Base-by-base conservation (phyloP, 2,329 filamentous ascomycete species). In the Didymella lethalis region DNA sequence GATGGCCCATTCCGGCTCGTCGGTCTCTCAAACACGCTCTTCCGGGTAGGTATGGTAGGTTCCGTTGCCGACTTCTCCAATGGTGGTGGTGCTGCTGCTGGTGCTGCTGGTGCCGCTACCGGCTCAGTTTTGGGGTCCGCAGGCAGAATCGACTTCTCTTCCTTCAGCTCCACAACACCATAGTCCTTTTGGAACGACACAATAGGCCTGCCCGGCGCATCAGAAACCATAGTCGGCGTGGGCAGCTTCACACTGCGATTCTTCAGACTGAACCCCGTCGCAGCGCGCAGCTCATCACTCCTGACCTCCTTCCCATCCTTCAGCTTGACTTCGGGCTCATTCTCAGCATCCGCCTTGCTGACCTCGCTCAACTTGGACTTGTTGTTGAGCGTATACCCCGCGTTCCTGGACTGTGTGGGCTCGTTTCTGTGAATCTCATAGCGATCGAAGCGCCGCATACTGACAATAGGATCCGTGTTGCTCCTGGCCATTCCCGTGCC, bases 131-230 rank as follows among this genome's bases (percentile, higher is more conserved):
- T 43, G 5, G 56, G 46, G 12, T 59, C 56, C 1, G 50, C 46
- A 7, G 50, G 46, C 31, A 59, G 11, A 7, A 59, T 43, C 2
- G 75, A 76, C 23, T 74, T 71, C 29, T 79, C 77, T 56, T 81
- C 78, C 78, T 89, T 90, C 81, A 86, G 79, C 86, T 92, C 89
- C 84, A 90, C 83, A 75, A 90, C 88, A 75, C 85, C 86, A 88
- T 92, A 97, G 75, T 90, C 86, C 72, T 86, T 86, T 79, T 96
- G 86, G 84, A 98, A 98, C 85, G 94, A 98, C 84, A 98, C 94
- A 83, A 98, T 98, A 64, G 94, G 94, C 75, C 94, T 88, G 69
- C 92, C 92, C 69, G 91, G 90, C 73, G 86, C 90, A 80, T 97
- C 90, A 81, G 93, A 97, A 78, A 98, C 93, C 72, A 91, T 89